These are phyloP conservation scores for Bryoglossum gracile DNA, from an alignment of 495 filamentous ascomycete genomes.

Conservation along the genomic window DNA sequence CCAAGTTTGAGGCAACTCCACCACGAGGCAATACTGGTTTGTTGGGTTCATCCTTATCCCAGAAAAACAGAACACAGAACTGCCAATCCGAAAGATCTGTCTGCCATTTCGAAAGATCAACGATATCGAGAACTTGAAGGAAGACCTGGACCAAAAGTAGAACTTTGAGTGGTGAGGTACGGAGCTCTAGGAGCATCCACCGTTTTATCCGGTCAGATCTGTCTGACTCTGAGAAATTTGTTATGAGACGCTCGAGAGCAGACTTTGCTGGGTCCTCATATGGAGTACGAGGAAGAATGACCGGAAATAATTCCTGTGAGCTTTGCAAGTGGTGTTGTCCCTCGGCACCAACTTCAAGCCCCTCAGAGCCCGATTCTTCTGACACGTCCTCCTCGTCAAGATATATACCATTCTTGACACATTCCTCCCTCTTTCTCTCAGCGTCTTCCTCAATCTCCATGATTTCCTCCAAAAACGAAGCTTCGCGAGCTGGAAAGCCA, in stretches of 20 bases:
- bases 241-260: background rate
- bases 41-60: slow-evolving; percentile 2
- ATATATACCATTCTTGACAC: slow-evolving; percentile 12
- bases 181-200: slow-evolving; percentile 11
- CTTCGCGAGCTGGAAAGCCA: background rate
- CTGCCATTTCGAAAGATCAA: background rate
- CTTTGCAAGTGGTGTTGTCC: background rate
- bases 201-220: slow-evolving; percentile 8
- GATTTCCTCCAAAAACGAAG: slow-evolving; percentile 10
- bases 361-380: background rate
- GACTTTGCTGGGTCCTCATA: background rate
- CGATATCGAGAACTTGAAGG: background rate
- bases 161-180: slow-evolving; percentile 5
- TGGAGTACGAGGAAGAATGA: background rate
- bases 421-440: slow-evolving; percentile 7
- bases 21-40: background rate
- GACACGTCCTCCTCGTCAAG: background rate
- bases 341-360: too few species aligned
- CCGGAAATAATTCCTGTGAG: background rate
- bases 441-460: slow-evolving; percentile 5
- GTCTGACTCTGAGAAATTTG: slow-evolving; percentile 6
- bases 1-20: background rate
- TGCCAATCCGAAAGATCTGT: slow-evolving; percentile 1
- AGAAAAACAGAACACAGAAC: background rate
- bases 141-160: background rate